These are phyloP conservation scores for Nymphaea thermarum DNA, from an alignment of 164 flowering plant genomes.

Conservation along the genomic window DNA sequence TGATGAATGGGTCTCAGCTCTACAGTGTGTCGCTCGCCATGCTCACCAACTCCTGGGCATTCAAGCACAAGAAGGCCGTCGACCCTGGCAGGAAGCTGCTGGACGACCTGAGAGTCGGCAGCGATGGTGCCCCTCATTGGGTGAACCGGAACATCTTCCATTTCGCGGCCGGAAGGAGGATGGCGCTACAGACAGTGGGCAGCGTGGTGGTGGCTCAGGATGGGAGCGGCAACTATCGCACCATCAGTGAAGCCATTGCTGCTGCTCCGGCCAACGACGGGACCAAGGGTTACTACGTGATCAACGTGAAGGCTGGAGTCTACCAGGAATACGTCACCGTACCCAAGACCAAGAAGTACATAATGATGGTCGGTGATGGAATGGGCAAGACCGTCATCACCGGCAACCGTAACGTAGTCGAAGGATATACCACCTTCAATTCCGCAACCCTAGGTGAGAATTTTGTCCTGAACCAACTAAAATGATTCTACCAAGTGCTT, in stretches of 20 bases:
- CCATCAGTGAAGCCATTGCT: no score
- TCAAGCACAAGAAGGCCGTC: constrained; percentile 1
- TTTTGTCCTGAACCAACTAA: background rate
- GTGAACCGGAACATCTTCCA: no score
- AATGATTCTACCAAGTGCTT: no score
- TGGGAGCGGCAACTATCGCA: no score
- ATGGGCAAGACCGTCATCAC: constrained; percentile 70
- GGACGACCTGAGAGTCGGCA: no score
- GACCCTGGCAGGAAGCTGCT: no score
- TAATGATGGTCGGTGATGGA: constrained; percentile 85
- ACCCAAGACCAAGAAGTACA: constrained; percentile 52
- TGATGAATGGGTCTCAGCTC: constrained; percentile 10
- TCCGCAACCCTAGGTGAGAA: constrained; percentile 89
- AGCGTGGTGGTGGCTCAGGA: no score
- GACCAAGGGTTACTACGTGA: no score
- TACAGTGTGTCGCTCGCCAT: constrained; percentile 18
- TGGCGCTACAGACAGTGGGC: no score
- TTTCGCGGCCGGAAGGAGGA: no score
- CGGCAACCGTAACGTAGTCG: constrained; percentile 54
- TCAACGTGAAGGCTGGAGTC: constrained; percentile 51
- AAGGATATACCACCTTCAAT: constrained; percentile 83
- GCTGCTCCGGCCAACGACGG: no score
- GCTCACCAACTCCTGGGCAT: constrained; percentile 13
- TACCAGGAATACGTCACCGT: constrained; percentile 80
- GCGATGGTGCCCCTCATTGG: no score